Evolutionary conservation across 176 grass and related monocot genomes (phyloP), one percentile per base, ranked within the genome.

Genomic region (Triticum turgidum): DNA sequence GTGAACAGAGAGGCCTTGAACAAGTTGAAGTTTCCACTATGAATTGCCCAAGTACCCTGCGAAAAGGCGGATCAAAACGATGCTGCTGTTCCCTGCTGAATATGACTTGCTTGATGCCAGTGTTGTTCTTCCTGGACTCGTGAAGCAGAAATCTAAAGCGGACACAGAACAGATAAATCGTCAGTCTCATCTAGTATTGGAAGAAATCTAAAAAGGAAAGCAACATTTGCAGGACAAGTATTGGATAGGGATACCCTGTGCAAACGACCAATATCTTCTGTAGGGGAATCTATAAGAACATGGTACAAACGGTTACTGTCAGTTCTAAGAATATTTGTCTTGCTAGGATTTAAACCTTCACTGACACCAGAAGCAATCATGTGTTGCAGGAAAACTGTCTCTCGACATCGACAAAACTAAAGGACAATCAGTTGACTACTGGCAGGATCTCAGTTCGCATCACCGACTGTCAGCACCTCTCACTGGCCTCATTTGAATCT

Each of bases 91-190:
- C 85, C 90, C 88, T 87, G 59, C 54, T 71, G 93, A 84, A 84
- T 32, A 82, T 85, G 88, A 92, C 85, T 85, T 83, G 71, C 39
- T 78, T 69, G 83, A 87, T 94, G 80, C 84, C 65, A 90, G 66
- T 71, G 83, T 84, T 70, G 83, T 84, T 83, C 85, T 91, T 89
- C 34, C 83, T 86, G 91, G 86, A 92, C 79, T 92, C 93, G 91
- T 94, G 83, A 92, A 98, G 87, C 79, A 86, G 59, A 94, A 89
- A 64, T 64, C 66, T 92, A 76, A 42, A 75, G 67, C 91, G 88
- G 52, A 77, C 9, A 68, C 21, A 84, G 37, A 92, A 78, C 22
- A 22, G 1, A 59, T 29, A 80, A 18, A 56, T 21, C 14, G 35
- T 80, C 37, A 90, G 75, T 38, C 56, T 74, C 52, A 5, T 44